phyloP scores from a whole-genome alignment of 2,329 filamentous ascomycete species.

The Aureobasidium vineae region DNA sequence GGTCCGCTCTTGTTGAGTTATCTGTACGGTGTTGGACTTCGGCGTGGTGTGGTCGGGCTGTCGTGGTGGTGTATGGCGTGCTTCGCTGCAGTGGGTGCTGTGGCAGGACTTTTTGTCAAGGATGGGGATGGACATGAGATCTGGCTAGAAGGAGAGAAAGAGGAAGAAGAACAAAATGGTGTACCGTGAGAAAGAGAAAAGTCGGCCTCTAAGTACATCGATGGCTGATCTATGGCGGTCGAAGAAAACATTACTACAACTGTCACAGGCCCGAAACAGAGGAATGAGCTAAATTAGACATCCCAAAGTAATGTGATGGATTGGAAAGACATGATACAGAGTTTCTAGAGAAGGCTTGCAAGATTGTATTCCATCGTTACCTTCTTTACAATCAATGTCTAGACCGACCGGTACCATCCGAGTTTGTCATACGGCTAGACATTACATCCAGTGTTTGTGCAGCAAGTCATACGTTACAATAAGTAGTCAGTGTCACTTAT shows the following conservation, averaged over 20 bases:
- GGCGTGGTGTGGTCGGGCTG: constrained; percentile 54
- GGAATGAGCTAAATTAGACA: no score
- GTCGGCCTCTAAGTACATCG: neutral
- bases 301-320: no score
- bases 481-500: neutral
- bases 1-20: constrained; percentile 56
- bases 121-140: constrained; percentile 65
- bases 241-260: neutral
- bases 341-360: no score
- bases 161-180: constrained; percentile 25
- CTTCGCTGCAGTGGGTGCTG: constrained; percentile 57
- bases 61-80: constrained; percentile 58
- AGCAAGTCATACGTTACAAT: neutral
- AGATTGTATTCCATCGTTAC: no score
- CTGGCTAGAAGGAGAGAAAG: constrained; percentile 49
- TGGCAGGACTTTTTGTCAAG: constrained; percentile 58
- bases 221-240: neutral
- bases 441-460: no score
- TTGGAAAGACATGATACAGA: no score
- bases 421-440: no score
- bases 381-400: no score
- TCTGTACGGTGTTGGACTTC: constrained; percentile 53
- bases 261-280: neutral
- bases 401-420: no score
- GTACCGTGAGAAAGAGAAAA: neutral